A percentile compares a stretch with the other conserved stretches of the same genome.
These are phyloP conservation scores for Picochlorum sp. DNA, from an alignment of 139 green algal species.

Conservation along the genomic window DNA sequence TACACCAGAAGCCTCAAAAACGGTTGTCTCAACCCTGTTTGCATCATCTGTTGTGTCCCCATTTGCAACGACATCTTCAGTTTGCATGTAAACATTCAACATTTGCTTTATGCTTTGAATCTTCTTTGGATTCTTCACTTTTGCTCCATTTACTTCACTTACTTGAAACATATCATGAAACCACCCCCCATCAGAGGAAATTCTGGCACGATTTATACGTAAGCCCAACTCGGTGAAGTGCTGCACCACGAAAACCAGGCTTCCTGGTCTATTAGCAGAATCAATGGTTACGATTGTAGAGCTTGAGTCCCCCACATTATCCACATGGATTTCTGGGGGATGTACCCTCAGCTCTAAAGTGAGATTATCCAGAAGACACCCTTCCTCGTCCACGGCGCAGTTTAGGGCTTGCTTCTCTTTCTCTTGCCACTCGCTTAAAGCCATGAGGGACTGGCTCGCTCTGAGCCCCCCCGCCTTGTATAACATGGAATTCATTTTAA, in stretches of 20 bases:
- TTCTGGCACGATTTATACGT: conserved; percentile 62
- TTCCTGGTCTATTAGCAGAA: conserved; percentile 88
- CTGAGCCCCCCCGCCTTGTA: not conserved
- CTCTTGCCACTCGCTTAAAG: conserved; percentile 11
- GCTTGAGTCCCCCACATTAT: conserved; percentile 61
- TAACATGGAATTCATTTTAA: not conserved
- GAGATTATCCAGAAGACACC: conserved; percentile 64
- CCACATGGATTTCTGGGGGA: conserved; percentile 67
- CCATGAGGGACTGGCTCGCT: not conserved
- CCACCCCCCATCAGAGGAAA: conserved; percentile 89
- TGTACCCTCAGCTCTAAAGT: conserved; percentile 68
- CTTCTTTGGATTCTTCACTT: conserved; percentile 67
- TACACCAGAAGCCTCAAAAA: conserved; percentile 78
- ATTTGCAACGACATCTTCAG: conserved; percentile 35
- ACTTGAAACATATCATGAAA: conserved; percentile 95
- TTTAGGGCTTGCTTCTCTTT: conserved; percentile 12
- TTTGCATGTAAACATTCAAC: conserved; percentile 44
- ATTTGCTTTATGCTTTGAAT: conserved; percentile 65
- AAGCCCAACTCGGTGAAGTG: conserved; percentile 88
- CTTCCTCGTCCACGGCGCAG: conserved; percentile 34
- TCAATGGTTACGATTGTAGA: conserved; percentile 81
- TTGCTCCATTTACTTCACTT: conserved; percentile 54
- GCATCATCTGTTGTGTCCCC: conserved; percentile 30
- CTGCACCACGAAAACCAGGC: conserved; percentile 89
- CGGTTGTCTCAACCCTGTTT: conserved; percentile 37